A percentile compares a stretch with the other conserved stretches of the same genome.
Conservation (phyloP, 768 basidiomycete genomes). For the Suillus luteus region DNA sequence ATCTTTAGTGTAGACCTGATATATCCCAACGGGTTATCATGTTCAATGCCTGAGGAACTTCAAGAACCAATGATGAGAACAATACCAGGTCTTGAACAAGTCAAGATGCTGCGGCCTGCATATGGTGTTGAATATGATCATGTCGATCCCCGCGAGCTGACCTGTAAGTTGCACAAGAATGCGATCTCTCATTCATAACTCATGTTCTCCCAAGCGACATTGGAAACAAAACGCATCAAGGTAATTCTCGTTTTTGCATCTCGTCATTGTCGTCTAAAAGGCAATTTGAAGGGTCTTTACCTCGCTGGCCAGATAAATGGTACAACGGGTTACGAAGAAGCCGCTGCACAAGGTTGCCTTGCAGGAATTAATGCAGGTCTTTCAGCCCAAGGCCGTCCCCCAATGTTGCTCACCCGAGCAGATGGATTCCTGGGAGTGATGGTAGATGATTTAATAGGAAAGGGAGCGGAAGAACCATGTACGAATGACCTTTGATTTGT, state of each 20-base stretch:
- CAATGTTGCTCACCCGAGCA: conserved; percentile 73
- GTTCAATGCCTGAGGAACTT: conserved; percentile 83
- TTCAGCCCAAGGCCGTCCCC: conserved; percentile 52
- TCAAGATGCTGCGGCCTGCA: conserved; percentile 79
- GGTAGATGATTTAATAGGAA: conserved; percentile 88
- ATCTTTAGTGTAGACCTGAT: conserved; percentile 59
- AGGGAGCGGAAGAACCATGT: conserved; percentile 93
- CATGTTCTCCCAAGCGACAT: conserved; percentile 51
- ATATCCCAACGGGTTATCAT: conserved; percentile 89
- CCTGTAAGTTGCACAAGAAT: conserved; percentile 47
- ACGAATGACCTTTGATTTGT: conserved; percentile 27
- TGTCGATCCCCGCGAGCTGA: conserved; percentile 81
- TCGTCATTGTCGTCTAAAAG: neutral
- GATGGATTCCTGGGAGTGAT: conserved; percentile 89
- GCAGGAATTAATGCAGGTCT: conserved; percentile 90
- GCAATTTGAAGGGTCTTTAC: conserved; percentile 63
- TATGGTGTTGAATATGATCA: conserved; percentile 96
- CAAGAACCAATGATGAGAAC: conserved; percentile 85
- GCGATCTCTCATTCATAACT: neutral
- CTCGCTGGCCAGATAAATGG: conserved; percentile 92
- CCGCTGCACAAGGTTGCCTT: conserved; percentile 85
- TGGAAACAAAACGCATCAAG: conserved; percentile 84
- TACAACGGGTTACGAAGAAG: conserved; percentile 94
- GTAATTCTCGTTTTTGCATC: conserved; percentile 32
- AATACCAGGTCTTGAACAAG: conserved; percentile 82